These are phyloP conservation scores for Xylaria acuta DNA, from an alignment of 495 filamentous ascomycete genomes.

Conservation along the genomic window DNA sequence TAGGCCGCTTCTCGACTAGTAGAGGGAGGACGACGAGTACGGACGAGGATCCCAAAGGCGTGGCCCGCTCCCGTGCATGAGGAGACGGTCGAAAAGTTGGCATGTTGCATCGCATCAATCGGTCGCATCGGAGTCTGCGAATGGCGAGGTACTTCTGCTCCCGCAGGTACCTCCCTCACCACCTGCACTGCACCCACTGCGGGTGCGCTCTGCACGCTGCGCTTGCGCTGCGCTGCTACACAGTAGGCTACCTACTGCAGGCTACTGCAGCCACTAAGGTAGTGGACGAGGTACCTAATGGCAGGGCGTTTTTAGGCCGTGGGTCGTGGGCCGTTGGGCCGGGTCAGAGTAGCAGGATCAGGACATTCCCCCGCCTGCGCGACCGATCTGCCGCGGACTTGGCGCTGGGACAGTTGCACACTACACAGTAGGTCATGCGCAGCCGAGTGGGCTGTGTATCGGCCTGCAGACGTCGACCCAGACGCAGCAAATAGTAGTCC, in stretches of 20 bases:
- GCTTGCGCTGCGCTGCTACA: neutral
- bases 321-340: constrained; percentile 16
- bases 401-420: constrained; percentile 25
- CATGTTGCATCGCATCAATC: constrained; percentile 25
- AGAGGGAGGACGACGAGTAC: constrained; percentile 15
- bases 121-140: constrained; percentile 21
- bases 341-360: constrained; percentile 16
- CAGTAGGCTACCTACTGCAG: no score
- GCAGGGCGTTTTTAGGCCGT: constrained; percentile 10
- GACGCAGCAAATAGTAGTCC: constrained; percentile 46
- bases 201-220: neutral
- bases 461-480: constrained; percentile 52
- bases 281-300: constrained; percentile 5
- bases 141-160: constrained; percentile 5
- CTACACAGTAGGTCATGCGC: constrained; percentile 37
- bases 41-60: constrained; percentile 17
- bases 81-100: constrained; percentile 30
- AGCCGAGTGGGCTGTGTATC: constrained; percentile 52
- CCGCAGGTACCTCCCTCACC: neutral
- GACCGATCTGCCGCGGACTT: constrained; percentile 24
- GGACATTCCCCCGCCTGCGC: constrained; percentile 25
- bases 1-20: constrained; percentile 8
- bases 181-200: neutral
- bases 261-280: neutral
- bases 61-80: constrained; percentile 42